Evolutionary conservation across 176 grass and related monocot species (phyloP), one percentile per base, ranked within the genome.

Genomic region (Oryza meridionalis): DNA sequence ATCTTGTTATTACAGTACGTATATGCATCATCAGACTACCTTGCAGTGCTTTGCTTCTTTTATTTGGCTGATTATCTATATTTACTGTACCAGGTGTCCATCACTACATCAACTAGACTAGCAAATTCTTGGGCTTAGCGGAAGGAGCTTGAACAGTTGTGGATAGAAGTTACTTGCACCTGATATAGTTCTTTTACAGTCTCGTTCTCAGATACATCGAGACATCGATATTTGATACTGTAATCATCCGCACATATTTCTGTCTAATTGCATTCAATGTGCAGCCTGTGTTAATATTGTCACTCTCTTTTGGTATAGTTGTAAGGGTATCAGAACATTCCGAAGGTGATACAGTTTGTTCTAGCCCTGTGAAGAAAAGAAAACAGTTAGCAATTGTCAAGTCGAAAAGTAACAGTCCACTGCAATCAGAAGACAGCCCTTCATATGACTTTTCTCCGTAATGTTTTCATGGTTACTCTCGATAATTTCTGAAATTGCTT

Each of bases 51-150:
- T n/a, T 62, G 3, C 0, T 62, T 2, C 58, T 62, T 24, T 45
- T 63, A 71, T 11, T n/a, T 53, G 24, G 11, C 81, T 84, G 58
- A 78, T 58, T 67, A 40, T 42, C 22, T 71, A 43, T 42, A 32
- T 82, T 85, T 37, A 19, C 64, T 81, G 21, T 22, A 61, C 46
- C 72, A 81, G 78, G 71, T 75, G 11, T 42, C 70, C 45, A 9
- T 31, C 7, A 67, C 31, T 43, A 17, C 29, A 70, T 78, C 26
- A 45, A 67, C 76, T 66, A 49, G 63, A 64, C 14, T 29, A 76
- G 69, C 5, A 43, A 78, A 77, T 73, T 74, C 25, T 33, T 84
- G 12, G 45, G 49, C 45, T 24, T 75, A 11, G 7, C 0, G 3
- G 61, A 58, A 75, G 37, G n/a, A 44, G 11, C 72, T 42, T 1